Evolutionary conservation across 164 flowering plant species (phyloP), one percentile per base, ranked within the genome.

Genomic region (Annona squamosa): DNA sequence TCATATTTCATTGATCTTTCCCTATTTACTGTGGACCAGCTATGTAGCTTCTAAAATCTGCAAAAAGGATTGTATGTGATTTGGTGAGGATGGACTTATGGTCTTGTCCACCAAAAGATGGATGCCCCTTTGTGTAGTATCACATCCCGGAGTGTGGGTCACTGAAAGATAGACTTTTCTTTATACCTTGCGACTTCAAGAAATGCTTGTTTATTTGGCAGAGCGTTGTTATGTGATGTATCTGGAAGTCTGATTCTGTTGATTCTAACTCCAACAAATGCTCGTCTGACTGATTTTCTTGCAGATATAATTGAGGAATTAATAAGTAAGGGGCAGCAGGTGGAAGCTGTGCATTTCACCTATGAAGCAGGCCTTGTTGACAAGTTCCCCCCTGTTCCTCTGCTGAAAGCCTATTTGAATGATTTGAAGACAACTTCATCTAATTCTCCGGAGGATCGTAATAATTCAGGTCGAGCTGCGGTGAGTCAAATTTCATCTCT

Each of bases 341-440:
- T 94, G 77, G 99, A 94, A 86, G 99, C 99, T 18, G 95, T 94
- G 47, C 97, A 94, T 84, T 94, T 94, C 73, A 86, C 89, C 62
- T 87, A 81, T 80, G 99, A 94, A 83, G 97, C 90, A 70, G 95
- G 94, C 42, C 94, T 94, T 73, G 86, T 85, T 56, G 87, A 90
- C 74, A 90, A 85, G 81, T 94, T 88, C 78, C 97, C 97, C 12
- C 94, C 97, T 72, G 95, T 88, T 44, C 95, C 94, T 1, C 80
- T 94, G 69, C 85, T 94, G 76, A 92, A 89, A 81, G 82, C 97
- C 59, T 94, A 82, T 80, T 85, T 94, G 74, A 91, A 81, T 75
- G 95, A 90, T 85, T 92, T 97, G 19, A 91, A 82, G 86, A 92
- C 87, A 81, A 87, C 89, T 71, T 89, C 90, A 57, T 73, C 83